Conservation (phyloP, 441 rosid species). For the Hura crepitans region DNA sequence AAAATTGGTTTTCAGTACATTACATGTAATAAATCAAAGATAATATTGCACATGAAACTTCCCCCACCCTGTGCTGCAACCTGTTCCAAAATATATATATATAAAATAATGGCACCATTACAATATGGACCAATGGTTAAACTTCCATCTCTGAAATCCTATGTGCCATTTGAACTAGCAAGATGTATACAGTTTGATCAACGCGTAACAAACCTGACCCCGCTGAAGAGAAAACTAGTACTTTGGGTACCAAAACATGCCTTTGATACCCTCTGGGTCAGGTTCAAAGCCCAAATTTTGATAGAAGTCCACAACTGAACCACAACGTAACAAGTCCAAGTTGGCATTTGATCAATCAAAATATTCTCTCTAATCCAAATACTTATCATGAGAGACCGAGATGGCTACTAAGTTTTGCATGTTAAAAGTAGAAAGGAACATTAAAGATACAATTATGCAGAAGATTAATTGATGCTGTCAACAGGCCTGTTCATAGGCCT, state of each 20-base stretch:
- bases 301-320: constrained; percentile 87
- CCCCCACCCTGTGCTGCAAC: constrained; percentile 7
- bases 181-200: constrained; percentile 3
- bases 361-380: not conserved
- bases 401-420: not conserved
- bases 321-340: not conserved
- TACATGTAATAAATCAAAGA: not conserved
- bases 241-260: constrained; percentile 96
- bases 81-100: constrained; percentile 3
- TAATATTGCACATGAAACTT: not conserved
- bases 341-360: constrained; percentile 4
- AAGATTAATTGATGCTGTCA: not conserved
- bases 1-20: not conserved
- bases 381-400: not conserved
- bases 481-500: not conserved
- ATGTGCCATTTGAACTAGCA: constrained; percentile 16
- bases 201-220: constrained; percentile 8
- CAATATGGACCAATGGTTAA: not conserved
- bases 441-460: not conserved
- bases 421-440: not conserved
- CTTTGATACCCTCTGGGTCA: constrained; percentile 96
- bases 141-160: constrained; percentile 8
- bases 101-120: not conserved
- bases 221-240: constrained; percentile 24
- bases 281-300: constrained; percentile 85